Percentiles rank a stretch among this genome's conserved stretches.
Conservation (phyloP, 2,329 filamentous ascomycete species). For the Aspergillus neoniger region DNA sequence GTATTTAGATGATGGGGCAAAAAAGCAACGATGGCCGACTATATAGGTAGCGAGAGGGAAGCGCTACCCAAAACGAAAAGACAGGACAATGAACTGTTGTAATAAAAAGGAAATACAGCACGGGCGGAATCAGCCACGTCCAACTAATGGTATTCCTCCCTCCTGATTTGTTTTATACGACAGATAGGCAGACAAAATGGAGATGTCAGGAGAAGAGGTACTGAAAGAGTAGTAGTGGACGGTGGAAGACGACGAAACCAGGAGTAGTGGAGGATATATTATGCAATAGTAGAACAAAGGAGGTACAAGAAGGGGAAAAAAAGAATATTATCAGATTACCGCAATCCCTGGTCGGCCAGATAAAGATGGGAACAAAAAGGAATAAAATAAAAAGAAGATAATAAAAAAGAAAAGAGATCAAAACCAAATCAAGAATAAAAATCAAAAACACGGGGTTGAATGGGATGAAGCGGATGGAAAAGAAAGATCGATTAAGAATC, state of each 20-base stretch:
- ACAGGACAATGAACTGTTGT: background rate
- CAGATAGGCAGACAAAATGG: background rate
- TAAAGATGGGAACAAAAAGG: constrained; percentile 9
- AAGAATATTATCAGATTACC: constrained; percentile 1
- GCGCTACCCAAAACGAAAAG: background rate
- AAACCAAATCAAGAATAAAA: background rate
- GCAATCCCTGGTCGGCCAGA: background rate
- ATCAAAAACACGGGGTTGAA: constrained; percentile 5
- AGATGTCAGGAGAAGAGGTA: background rate
- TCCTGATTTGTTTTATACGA: background rate
- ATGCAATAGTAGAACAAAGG: background rate
- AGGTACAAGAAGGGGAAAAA: constrained; percentile 10
- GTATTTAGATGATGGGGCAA: background rate
- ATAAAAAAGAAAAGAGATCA: constrained; percentile 1
- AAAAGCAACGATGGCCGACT: background rate
- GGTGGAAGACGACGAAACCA: background rate
- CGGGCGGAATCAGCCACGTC: background rate
- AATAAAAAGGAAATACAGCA: background rate
- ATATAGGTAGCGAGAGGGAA: background rate
- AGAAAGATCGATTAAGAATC: constrained; percentile 10
- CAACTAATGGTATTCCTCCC: background rate
- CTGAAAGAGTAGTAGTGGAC: background rate
- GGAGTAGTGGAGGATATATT: background rate
- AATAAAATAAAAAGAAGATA: background rate
- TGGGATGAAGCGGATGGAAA: constrained; percentile 2